Percentiles rank a stretch among this genome's conserved stretches.
Conservation (phyloP, 2,329 filamentous ascomycete species). For the Kalmusia sp. region DNA sequence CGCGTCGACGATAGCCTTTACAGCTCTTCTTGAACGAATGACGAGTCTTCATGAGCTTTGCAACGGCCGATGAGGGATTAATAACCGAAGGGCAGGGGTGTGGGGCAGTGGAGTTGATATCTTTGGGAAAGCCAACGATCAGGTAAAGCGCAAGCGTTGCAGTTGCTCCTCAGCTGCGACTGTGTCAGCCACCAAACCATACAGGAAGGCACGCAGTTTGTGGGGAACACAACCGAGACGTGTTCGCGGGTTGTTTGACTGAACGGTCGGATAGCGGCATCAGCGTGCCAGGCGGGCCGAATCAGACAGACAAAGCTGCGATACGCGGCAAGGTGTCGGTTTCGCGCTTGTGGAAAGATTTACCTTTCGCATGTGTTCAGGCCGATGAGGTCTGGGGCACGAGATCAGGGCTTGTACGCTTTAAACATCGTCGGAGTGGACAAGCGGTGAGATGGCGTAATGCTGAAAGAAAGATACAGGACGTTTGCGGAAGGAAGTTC, state of each 20-base stretch:
- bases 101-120: conserved; percentile 30
- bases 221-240: conserved; percentile 47
- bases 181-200: conserved; percentile 46
- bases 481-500: conserved; percentile 41
- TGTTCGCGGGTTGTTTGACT: conserved; percentile 47
- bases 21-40: conserved; percentile 29
- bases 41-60: conserved; percentile 34
- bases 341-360: conserved; percentile 31
- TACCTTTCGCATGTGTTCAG: conserved; percentile 45
- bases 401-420: conserved; percentile 36
- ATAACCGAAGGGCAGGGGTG: conserved; percentile 20
- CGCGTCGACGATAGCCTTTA: conserved; percentile 25
- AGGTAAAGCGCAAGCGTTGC: conserved; percentile 36
- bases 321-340: conserved; percentile 27
- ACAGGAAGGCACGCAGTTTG: conserved; percentile 44
- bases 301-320: conserved; percentile 39
- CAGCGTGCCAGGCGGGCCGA: conserved; percentile 40
- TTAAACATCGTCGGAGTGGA: conserved; percentile 40
- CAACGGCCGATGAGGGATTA: conserved; percentile 19
- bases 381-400: conserved; percentile 25
- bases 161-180: conserved; percentile 42
- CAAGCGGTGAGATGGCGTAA: conserved; percentile 33
- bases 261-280: conserved; percentile 35
- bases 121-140: conserved; percentile 34
- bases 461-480: conserved; percentile 31